phyloP scores from a whole-genome alignment of 2,329 filamentous ascomycete species.

The Fusarium tupiense region DNA sequence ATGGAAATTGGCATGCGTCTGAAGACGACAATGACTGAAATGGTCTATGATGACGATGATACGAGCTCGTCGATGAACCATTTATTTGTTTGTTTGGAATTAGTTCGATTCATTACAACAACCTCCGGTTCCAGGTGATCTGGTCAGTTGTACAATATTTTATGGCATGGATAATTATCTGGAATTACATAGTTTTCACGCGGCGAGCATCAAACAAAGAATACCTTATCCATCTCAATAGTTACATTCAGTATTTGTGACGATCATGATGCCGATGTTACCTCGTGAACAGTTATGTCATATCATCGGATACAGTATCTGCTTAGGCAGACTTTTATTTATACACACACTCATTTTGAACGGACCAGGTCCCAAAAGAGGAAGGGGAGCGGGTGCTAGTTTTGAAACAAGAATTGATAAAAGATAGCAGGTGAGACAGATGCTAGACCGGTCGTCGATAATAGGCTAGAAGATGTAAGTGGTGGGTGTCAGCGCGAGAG shows the following conservation, averaged over 20 bases:
- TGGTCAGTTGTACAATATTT: constrained; percentile 37
- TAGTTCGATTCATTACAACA: constrained; percentile 37
- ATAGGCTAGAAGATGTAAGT: constrained; percentile 9
- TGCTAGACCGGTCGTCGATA: constrained; percentile 3
- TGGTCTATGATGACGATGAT: constrained; percentile 43
- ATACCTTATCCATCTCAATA: constrained; percentile 6
- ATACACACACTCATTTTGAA: neutral
- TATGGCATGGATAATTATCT: constrained; percentile 27
- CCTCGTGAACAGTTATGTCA: constrained; percentile 20
- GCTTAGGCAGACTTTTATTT: neutral
- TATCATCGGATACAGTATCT: neutral
- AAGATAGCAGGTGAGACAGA: constrained; percentile 22
- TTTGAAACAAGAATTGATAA: constrained; percentile 9
- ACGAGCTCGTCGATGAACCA: constrained; percentile 40
- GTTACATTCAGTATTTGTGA: neutral
- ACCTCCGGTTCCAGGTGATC: constrained; percentile 39
- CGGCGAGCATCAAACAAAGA: constrained; percentile 30
- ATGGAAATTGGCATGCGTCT: constrained; percentile 34
- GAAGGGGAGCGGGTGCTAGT: constrained; percentile 16
- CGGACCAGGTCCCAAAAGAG: neutral
- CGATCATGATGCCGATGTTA: constrained; percentile 5
- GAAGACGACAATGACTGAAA: constrained; percentile 39
- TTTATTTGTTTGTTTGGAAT: constrained; percentile 34
- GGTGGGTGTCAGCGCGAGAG: constrained; percentile 7
- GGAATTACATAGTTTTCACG: constrained; percentile 9